Evolutionary conservation across 306 rosid genomes (phyloP), one percentile per base, ranked within the genome.

Genomic region (Quercus ilex): DNA sequence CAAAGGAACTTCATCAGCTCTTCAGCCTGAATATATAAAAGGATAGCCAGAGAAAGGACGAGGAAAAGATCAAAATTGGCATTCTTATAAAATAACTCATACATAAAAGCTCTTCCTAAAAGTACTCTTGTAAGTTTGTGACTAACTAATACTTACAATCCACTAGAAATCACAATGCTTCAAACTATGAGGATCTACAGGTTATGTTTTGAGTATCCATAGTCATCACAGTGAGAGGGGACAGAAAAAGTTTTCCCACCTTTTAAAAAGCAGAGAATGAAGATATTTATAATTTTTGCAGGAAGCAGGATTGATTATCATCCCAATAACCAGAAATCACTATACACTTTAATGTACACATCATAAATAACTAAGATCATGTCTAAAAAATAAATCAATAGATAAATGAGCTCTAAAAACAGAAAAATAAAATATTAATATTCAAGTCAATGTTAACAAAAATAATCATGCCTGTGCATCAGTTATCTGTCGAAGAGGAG

Each of bases 401-500:
- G 20, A 67, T 18, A 12, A 35, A 67, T 67, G n/a, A 4, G 49
- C 1, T n/a, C 25, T 67, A 33, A n/a, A 67, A 33, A 67, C 9
- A 28, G n/a, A 67, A 67, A 46, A 33, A 67, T 33, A 35, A 33
- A 18, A 10, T n/a, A 7, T 46, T 19, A 56, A 55, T 5, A 33
- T 58, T 49, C 18, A 35, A 38, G 80, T 71, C 52, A 64, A 75
- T 73, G 20, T 41, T 55, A 69, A 63, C 57, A 43, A 62, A 60
- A 81, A 31, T 73, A 3, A 26, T 28, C 88, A 78, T 89, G 89
- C 98, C 97, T 94, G 98, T 23, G 89, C 97, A 83, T 94, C 97
- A 77, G 98, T 94, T 69, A 94, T 92, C 19, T 85, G 87, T 68
- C 97, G 91, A 63, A 94, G 90, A 81, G 98, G 98, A 84, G 98